Conservation (phyloP, 2,329 filamentous ascomycete species). For the Ophiobolus disseminans region DNA sequence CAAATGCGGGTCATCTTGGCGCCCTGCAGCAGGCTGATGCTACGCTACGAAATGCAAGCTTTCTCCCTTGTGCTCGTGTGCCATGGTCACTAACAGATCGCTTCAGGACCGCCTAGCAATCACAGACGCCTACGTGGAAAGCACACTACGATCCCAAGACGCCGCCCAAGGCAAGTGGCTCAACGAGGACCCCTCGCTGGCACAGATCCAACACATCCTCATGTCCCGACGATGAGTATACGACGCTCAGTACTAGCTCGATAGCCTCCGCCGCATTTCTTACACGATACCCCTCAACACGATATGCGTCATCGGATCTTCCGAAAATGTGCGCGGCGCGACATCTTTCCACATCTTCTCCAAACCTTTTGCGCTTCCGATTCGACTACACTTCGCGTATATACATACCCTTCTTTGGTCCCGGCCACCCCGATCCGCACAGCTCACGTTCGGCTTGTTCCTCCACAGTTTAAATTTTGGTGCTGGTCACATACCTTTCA, state of each 20-base stretch:
- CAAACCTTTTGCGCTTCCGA: not conserved
- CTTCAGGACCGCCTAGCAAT: constrained; percentile 63
- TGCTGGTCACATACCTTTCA: constrained; percentile 22
- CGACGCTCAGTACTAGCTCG: too few species aligned
- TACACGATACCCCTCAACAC: constrained; percentile 29
- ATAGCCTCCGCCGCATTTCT: constrained; percentile 19
- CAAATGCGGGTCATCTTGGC: constrained; percentile 55
- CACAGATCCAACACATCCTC: constrained; percentile 54
- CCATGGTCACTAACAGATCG: constrained; percentile 11
- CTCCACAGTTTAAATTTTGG: constrained; percentile 3
- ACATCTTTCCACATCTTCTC: not conserved
- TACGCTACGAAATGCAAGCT: constrained; percentile 53
- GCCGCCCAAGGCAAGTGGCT: constrained; percentile 66
- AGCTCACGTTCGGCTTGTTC: not conserved
- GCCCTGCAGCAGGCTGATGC: constrained; percentile 58
- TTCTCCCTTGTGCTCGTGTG: not conserved
- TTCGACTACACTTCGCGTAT: not conserved
- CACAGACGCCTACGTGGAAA: constrained; percentile 64
- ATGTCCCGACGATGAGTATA: constrained; percentile 39
- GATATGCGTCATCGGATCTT: constrained; percentile 12
- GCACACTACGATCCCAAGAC: constrained; percentile 63
- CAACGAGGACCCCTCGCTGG: constrained; percentile 64
- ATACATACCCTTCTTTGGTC: not conserved
- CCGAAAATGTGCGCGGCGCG: not conserved
- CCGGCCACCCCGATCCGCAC: constrained; percentile 3